Conservation (phyloP, 306 rosid genomes). For the Benincasa hispida region DNA sequence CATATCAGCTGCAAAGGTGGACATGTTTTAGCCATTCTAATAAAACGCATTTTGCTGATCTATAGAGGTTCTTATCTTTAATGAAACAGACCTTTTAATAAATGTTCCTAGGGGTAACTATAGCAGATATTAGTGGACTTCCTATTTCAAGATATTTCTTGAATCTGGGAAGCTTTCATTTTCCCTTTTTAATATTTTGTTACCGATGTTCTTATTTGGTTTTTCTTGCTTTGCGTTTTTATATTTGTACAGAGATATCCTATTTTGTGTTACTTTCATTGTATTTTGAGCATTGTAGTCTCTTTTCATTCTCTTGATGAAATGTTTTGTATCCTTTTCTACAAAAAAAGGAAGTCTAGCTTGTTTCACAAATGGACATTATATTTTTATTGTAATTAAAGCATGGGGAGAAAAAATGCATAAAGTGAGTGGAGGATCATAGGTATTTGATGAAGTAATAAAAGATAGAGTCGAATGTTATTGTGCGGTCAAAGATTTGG, state of each 20-base stretch:
- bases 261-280: no score
- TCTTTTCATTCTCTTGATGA: no score
- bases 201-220: no score
- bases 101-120: not conserved
- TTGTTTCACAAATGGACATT: not conserved
- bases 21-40: constrained; percentile 7
- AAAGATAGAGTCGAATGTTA: not conserved
- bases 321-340: no score
- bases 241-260: no score
- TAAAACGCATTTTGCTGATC: not conserved
- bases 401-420: not conserved
- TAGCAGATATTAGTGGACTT: not conserved
- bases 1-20: constrained; percentile 71
- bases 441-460: not conserved
- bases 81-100: not conserved
- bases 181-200: no score
- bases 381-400: not conserved
- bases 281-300: no score
- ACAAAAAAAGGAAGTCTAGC: not conserved
- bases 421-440: not conserved
- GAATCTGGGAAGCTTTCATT: no score
- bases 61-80: not conserved
- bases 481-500: not conserved
- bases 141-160: no score
- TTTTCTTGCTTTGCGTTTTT: no score